Conservation (phyloP, 2,329 filamentous ascomycete species). For the Diaporthe eres region DNA sequence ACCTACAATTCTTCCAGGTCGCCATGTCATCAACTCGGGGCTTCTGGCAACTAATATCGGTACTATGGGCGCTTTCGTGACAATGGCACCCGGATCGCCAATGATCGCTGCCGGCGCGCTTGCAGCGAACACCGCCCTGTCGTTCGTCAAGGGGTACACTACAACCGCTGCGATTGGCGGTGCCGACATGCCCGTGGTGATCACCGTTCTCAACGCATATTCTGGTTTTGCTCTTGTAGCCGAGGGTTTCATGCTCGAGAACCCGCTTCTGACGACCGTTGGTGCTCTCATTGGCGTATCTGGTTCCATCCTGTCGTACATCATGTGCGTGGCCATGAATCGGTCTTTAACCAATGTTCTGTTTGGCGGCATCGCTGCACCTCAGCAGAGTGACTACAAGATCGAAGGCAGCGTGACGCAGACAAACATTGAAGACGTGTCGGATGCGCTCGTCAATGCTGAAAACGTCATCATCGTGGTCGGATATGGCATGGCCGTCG, state of each 20-base stretch:
- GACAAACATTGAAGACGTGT: constrained; percentile 84
- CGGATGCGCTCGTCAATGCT: constrained; percentile 80
- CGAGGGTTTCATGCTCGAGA: constrained; percentile 93
- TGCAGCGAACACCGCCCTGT: constrained; percentile 81
- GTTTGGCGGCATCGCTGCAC: constrained; percentile 83
- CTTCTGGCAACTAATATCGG: constrained; percentile 83
- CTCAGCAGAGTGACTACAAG: constrained; percentile 75
- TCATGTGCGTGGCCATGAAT: constrained; percentile 93
- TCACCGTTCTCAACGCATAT: constrained; percentile 91
- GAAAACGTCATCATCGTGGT: constrained; percentile 92
- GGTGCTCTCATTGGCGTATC: constrained; percentile 90
- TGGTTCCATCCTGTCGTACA: constrained; percentile 89
- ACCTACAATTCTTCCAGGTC: constrained; percentile 79
- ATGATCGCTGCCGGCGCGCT: constrained; percentile 84
- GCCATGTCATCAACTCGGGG: constrained; percentile 81
- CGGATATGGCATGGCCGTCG: constrained; percentile 94
- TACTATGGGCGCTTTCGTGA: constrained; percentile 87
- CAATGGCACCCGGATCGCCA: constrained; percentile 85
- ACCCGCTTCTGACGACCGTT: constrained; percentile 86
- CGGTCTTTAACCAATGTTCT: constrained; percentile 89
- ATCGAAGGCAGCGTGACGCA: constrained; percentile 85
- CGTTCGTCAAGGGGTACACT: constrained; percentile 88
- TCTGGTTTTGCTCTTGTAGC: constrained; percentile 92
- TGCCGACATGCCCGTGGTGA: constrained; percentile 95
- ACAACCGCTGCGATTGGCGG: constrained; percentile 91